phyloP scores from a whole-genome alignment of 2,329 filamentous ascomycete species.

The Biscogniauxia sp. region DNA sequence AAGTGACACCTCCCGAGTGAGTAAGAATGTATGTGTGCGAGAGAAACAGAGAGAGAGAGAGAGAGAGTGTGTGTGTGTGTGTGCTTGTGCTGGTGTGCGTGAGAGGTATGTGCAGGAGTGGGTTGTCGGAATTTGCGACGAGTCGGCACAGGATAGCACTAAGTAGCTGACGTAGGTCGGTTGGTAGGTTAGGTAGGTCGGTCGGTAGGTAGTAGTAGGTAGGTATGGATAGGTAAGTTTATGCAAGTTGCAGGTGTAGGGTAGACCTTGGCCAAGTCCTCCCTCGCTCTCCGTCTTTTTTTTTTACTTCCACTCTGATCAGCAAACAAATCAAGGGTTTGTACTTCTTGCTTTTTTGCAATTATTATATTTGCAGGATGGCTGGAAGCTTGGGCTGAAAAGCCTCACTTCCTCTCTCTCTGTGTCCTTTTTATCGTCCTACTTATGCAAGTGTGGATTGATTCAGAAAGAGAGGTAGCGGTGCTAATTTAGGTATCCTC shows the following conservation, averaged over 20 bases:
- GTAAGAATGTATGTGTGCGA: background rate
- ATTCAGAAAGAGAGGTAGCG: background rate
- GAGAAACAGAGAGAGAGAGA: too few species aligned
- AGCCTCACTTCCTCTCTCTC: too few species aligned
- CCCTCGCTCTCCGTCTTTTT: too few species aligned
- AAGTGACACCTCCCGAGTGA: background rate
- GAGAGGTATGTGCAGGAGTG: background rate
- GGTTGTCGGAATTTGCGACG: background rate
- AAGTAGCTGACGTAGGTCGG: background rate
- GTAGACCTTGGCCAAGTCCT: too few species aligned
- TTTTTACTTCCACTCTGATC: too few species aligned
- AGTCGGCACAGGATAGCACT: background rate
- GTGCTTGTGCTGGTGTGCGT: background rate
- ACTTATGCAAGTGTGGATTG: background rate
- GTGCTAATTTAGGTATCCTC: background rate
- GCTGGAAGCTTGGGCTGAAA: background rate
- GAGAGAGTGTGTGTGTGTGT: background rate
- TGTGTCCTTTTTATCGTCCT: too few species aligned
- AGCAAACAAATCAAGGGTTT: background rate
- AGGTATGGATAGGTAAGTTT: background rate
- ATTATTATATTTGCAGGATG: background rate
- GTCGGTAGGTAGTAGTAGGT: background rate
- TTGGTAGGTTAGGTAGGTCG: background rate
- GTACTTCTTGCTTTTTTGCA: background rate
- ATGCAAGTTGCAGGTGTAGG: too few species aligned